A percentile compares a stretch with the other conserved stretches of the same genome.
These are phyloP conservation scores for Arthonia radiata DNA, from an alignment of 495 filamentous ascomycete species.

Conservation along the genomic window DNA sequence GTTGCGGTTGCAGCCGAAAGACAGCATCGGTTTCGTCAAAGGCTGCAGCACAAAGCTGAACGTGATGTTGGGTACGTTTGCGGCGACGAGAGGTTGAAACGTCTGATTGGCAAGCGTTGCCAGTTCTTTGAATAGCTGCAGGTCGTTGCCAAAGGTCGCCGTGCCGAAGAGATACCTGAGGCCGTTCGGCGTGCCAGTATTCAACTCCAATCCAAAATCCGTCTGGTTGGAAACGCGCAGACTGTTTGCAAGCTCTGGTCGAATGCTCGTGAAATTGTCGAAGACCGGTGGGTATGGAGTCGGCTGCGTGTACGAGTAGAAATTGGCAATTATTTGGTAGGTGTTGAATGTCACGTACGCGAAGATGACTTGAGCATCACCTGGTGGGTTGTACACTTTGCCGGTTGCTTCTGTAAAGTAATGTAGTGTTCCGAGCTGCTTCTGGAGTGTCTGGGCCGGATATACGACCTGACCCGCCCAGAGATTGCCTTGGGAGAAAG, in stretches of 20 bases:
- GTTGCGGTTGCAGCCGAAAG: slow-evolving; percentile 7
- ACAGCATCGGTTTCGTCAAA: neutral
- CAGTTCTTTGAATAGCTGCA: slow-evolving; percentile 5
- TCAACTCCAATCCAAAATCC: too few species aligned
- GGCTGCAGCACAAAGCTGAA: neutral
- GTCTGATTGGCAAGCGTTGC: slow-evolving; percentile 6
- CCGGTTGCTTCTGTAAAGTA: neutral
- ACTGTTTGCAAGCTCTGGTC: too few species aligned
- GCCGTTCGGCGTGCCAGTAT: slow-evolving; percentile 3
- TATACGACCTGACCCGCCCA: slow-evolving; percentile 10
- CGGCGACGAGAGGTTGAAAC: slow-evolving; percentile 2
- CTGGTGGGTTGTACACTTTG: neutral
- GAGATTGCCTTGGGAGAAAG: slow-evolving; percentile 4
- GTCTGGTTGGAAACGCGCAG: too few species aligned
- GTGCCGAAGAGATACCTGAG: too few species aligned
- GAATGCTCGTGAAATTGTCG: slow-evolving; percentile 9
- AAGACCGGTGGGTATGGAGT: slow-evolving; percentile 11
- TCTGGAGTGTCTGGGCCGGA: neutral
- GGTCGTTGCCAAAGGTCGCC: slow-evolving; percentile 3
- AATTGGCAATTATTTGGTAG: too few species aligned
- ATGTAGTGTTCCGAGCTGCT: neutral
- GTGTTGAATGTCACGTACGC: neutral
- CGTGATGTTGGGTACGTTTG: slow-evolving; percentile 4
- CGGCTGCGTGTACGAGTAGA: slow-evolving; percentile 10
- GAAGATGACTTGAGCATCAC: neutral